Evolutionary conservation across 2,329 filamentous ascomycete genomes (phyloP).

Genomic region (Sclerotinia nivalis): DNA sequence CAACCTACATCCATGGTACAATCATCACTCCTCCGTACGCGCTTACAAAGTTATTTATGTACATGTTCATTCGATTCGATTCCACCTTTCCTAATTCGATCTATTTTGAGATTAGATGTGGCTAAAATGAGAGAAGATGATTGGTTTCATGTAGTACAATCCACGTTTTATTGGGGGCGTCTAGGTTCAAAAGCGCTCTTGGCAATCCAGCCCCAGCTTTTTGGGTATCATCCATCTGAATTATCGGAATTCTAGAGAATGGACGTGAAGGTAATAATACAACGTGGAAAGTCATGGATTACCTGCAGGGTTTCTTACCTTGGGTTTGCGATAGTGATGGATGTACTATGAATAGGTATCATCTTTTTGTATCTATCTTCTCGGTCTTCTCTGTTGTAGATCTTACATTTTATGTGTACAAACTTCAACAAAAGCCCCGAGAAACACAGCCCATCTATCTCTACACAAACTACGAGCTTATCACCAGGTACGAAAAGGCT

Average conservation of each 20-base stretch:
- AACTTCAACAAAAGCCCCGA: neutral
- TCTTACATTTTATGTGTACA: neutral
- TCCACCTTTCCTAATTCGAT: slow-evolving; percentile 6
- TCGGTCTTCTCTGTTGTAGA: neutral
- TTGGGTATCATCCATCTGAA: neutral
- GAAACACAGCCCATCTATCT: slow-evolving; percentile 5
- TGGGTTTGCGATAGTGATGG: neutral
- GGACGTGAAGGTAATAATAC: neutral
- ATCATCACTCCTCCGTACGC: neutral
- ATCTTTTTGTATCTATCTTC: neutral
- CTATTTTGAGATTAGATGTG: slow-evolving; percentile 27
- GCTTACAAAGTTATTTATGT: slow-evolving; percentile 20
- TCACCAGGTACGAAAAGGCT: neutral
- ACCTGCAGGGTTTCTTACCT: slow-evolving; percentile 6
- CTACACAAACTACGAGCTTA: neutral
- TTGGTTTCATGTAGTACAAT: neutral
- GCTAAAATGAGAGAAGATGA: neutral
- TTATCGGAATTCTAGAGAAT: no score
- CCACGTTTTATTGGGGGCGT: slow-evolving; percentile 14
- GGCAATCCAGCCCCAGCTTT: slow-evolving; percentile 14
- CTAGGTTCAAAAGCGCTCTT: slow-evolving; percentile 13
- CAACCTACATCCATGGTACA: neutral
- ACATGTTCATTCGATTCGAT: slow-evolving; percentile 10
- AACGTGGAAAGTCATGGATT: neutral
- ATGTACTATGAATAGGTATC: slow-evolving; percentile 8